Evolutionary conservation across 2,329 filamentous ascomycete genomes (phyloP).

Genomic region (Ampelomyces quisqualis): DNA sequence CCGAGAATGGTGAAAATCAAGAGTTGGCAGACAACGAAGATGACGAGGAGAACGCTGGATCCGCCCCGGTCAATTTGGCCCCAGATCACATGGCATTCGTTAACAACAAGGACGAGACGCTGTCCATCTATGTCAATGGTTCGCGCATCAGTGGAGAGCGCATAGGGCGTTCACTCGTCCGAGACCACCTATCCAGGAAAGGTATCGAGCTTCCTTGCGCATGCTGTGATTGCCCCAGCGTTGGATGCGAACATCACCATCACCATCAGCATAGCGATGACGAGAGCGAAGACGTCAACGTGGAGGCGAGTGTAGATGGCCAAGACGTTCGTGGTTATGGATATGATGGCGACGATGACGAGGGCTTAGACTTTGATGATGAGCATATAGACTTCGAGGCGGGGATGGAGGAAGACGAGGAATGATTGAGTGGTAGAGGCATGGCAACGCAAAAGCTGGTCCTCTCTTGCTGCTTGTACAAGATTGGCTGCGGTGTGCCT

Average conservation of each 20-base stretch:
- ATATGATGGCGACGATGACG: not conserved
- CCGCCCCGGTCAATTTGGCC: not conserved
- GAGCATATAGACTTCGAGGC: no score
- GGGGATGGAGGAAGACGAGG: no score
- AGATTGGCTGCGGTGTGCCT: no score
- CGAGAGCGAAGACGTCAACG: not conserved
- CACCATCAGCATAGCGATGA: not conserved
- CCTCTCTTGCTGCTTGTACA: no score
- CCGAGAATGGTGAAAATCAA: conserved; percentile 1
- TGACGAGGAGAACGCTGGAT: conserved; percentile 5
- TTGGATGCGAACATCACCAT: not conserved
- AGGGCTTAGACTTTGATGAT: not conserved
- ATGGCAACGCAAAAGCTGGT: no score
- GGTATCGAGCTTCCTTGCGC: not conserved
- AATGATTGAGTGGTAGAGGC: no score
- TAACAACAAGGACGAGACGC: conserved; percentile 1
- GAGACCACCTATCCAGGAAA: not conserved
- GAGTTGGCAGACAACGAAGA: not conserved
- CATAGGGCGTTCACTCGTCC: not conserved
- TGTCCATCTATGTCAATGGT: not conserved
- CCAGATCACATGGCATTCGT: not conserved
- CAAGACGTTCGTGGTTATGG: no score
- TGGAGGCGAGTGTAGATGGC: not conserved
- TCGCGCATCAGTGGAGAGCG: conserved; percentile 1
- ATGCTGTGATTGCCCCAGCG: not conserved